Evolutionary conservation across 2,329 filamentous ascomycete species (phyloP).

Genomic region (Botrytis deweyae): DNA sequence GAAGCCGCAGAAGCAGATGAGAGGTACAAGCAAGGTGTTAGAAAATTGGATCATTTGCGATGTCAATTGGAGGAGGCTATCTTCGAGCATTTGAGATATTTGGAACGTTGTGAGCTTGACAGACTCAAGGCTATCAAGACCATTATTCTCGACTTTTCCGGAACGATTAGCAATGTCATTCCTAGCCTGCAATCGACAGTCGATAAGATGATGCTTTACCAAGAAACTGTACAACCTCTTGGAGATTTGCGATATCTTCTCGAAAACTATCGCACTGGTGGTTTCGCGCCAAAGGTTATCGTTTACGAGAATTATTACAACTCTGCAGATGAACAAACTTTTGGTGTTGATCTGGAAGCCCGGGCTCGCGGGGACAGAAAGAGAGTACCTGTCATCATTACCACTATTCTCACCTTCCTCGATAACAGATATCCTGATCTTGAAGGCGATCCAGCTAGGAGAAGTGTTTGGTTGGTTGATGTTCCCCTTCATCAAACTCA

Average conservation of each 20-base stretch:
- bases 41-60: conserved; percentile 83
- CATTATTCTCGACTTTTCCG: conserved; percentile 95
- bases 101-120: conserved; percentile 96
- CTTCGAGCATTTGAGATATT: conserved; percentile 86
- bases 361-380: conserved; percentile 91
- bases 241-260: conserved; percentile 90
- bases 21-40: conserved; percentile 83
- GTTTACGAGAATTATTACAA: conserved; percentile 99
- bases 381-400: conserved; percentile 88
- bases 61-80: conserved; percentile 97
- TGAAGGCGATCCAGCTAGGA: conserved; percentile 89
- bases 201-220: conserved; percentile 98
- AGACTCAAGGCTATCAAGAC: conserved; percentile 97
- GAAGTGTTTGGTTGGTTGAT: conserved; percentile 91
- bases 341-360: conserved; percentile 96
- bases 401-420: conserved; percentile 88
- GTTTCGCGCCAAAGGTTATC: conserved; percentile 84
- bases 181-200: conserved; percentile 93
- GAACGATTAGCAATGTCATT: conserved; percentile 96
- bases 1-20: conserved; percentile 91
- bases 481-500: conserved; percentile 84
- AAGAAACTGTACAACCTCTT: conserved; percentile 94
- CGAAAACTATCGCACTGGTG: conserved; percentile 95
- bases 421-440: conserved; percentile 97
- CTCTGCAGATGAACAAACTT: conserved; percentile 94